phyloP scores from a whole-genome alignment of 2,329 filamentous ascomycete genomes.

The Sporothrix variecibatus region DNA sequence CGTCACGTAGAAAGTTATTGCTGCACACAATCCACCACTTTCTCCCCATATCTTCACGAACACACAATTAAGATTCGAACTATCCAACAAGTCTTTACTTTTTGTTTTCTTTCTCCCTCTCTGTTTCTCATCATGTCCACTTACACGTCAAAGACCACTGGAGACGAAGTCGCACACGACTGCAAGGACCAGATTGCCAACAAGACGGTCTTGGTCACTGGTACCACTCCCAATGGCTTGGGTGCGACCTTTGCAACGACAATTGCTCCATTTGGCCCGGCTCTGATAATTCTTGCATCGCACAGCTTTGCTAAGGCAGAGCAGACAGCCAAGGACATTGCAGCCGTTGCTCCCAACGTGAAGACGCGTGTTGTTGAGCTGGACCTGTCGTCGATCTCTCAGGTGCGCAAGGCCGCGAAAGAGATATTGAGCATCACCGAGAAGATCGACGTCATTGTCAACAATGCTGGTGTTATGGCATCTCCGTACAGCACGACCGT shows the following conservation, averaged over 20 bases:
- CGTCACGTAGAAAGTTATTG: not conserved
- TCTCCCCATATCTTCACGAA: not conserved
- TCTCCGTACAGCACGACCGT: conserved; percentile 39
- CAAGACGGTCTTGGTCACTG: conserved; percentile 31
- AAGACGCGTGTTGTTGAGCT: conserved; percentile 39
- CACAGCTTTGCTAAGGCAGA: conserved; percentile 32
- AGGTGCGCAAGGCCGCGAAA: conserved; percentile 42
- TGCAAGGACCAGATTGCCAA: conserved; percentile 19
- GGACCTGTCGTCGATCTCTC: conserved; percentile 43
- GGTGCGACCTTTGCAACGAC: conserved; percentile 28
- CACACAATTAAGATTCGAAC: not conserved
- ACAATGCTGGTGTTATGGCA: conserved; percentile 49
- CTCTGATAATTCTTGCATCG: conserved; percentile 31
- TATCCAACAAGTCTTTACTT: not conserved
- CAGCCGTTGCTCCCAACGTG: conserved; percentile 36
- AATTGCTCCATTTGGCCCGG: conserved; percentile 29
- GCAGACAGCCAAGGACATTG: conserved; percentile 40
- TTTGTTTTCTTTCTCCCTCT: not conserved
- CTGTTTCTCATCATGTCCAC: not conserved
- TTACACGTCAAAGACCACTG: conserved; percentile 22
- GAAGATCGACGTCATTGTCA: conserved; percentile 46
- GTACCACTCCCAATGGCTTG: conserved; percentile 28
- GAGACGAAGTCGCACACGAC: conserved; percentile 21
- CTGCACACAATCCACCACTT: not conserved
- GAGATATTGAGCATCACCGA: conserved; percentile 38